phyloP scores from a whole-genome alignment of 306 rosid genomes.

The Canavalia gladiata region DNA sequence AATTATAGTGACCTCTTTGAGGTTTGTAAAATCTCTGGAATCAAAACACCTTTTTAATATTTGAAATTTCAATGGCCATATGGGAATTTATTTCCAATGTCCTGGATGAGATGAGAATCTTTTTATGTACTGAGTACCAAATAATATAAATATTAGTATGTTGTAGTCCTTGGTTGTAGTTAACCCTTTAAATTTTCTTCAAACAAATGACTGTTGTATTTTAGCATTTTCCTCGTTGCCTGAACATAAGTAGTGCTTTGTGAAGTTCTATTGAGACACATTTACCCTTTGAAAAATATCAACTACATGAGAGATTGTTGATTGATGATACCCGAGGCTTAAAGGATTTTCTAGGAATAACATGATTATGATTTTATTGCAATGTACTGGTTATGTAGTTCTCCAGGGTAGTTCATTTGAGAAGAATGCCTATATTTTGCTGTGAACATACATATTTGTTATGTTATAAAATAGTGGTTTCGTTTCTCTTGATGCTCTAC shows the following conservation, averaged over 20 bases:
- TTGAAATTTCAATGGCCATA: not conserved
- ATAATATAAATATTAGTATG: not conserved
- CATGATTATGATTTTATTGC: not conserved
- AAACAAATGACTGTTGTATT: not conserved
- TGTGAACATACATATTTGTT: not conserved
- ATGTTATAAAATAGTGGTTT: not conserved
- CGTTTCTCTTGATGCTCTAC: not conserved
- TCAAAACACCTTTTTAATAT: not conserved
- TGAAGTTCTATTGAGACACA: not conserved
- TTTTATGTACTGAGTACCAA: not conserved
- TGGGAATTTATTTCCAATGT: not conserved
- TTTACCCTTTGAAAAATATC: not conserved
- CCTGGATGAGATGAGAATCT: not conserved
- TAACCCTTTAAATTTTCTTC: not conserved
- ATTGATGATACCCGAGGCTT: not conserved
- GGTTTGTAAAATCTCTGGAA: not conserved
- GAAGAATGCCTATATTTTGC: slow-evolving; percentile 7
- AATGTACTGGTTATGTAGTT: not conserved
- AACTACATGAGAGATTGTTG: not conserved
- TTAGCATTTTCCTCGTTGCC: too few species aligned
- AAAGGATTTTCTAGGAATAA: not conserved
- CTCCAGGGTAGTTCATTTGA: not conserved
- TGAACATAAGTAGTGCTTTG: not conserved
- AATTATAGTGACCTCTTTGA: not conserved
- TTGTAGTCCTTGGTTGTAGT: not conserved